phyloP scores from a whole-genome alignment of 2,329 filamentous ascomycete species.

The Botrytis aclada region DNA sequence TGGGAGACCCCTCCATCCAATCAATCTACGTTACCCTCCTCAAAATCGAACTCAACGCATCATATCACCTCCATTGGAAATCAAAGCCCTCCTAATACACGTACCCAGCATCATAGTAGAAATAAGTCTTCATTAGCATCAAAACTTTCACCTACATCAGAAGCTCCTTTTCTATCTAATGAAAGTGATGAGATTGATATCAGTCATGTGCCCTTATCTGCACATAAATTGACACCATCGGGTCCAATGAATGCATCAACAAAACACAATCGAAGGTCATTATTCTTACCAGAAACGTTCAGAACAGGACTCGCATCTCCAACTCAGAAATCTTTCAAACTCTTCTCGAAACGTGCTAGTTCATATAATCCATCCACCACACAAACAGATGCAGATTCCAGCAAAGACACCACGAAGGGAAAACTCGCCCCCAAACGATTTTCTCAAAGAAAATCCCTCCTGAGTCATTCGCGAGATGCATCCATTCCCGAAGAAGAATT shows the following conservation, averaged over 20 bases:
- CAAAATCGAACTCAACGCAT: not conserved
- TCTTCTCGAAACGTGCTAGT: constrained; percentile 1
- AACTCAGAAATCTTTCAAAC: not conserved
- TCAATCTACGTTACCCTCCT: not conserved
- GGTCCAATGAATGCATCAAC: constrained; percentile 7
- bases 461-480: constrained; percentile 21
- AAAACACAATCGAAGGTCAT: constrained; percentile 19
- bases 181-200: constrained; percentile 28
- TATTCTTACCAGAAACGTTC: constrained; percentile 27
- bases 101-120: not conserved
- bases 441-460: constrained; percentile 29
- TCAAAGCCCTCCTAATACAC: not conserved
- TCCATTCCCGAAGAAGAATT: constrained; percentile 35
- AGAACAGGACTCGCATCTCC: constrained; percentile 27
- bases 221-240: not conserved
- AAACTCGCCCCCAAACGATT: constrained; percentile 17
- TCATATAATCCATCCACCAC: not conserved
- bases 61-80: not conserved
- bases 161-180: not conserved
- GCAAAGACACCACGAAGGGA: not conserved
- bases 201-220: constrained; percentile 30
- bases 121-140: constrained; percentile 4
- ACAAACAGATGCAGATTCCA: not conserved
- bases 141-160: not conserved
- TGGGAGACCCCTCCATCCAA: not conserved